Percentiles rank a stretch among this genome's conserved stretches.
Evolutionary conservation across 371 early-diverging fungal species (phyloP).

Genomic region (Paraphysoderma sedebokerense): DNA sequence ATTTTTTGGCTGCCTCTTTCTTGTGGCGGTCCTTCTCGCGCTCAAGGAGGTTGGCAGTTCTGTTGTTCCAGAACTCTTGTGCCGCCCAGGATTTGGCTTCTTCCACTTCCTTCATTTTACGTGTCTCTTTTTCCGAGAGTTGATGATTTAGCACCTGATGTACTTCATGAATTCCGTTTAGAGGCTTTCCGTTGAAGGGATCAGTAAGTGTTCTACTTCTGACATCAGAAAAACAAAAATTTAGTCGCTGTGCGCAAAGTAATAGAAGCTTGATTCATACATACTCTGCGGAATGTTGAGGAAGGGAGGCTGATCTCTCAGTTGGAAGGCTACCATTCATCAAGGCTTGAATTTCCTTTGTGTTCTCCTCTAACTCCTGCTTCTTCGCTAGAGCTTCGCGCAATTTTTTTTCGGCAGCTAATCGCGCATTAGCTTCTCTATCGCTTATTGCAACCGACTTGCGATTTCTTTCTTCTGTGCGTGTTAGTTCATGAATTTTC

Average conservation of each 20-base stretch:
- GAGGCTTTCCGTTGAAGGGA: slow-evolving; percentile 26
- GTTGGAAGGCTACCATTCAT: slow-evolving; percentile 20
- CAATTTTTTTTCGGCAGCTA: slow-evolving; percentile 10
- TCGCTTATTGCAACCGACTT: no score
- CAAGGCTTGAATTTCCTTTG: slow-evolving; percentile 13
- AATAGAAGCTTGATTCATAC: neutral
- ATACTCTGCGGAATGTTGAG: neutral
- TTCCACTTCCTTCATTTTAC: slow-evolving; percentile 5
- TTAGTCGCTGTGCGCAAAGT: neutral
- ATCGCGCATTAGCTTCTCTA: no score
- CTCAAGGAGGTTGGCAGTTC: slow-evolving; percentile 18
- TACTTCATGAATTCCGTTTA: slow-evolving; percentile 16
- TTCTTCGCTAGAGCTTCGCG: slow-evolving; percentile 10
- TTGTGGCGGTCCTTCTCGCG: slow-evolving; percentile 12
- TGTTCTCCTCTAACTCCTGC: slow-evolving; percentile 13
- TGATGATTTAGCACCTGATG: slow-evolving; percentile 16
- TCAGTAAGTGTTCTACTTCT: slow-evolving; percentile 20
- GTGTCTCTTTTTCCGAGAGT: slow-evolving; percentile 12
- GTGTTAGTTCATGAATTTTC: no score
- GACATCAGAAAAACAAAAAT: neutral
- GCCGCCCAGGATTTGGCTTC: slow-evolving; percentile 16
- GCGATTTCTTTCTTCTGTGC: no score
- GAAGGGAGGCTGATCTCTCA: slow-evolving; percentile 16
- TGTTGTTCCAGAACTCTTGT: slow-evolving; percentile 14
- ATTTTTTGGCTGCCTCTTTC: slow-evolving; percentile 10